A percentile compares a stretch with the other conserved stretches of the same genome.
These are phyloP conservation scores for Trichoderma cornu-damae DNA, from an alignment of 2,329 filamentous ascomycete genomes.

Conservation along the genomic window DNA sequence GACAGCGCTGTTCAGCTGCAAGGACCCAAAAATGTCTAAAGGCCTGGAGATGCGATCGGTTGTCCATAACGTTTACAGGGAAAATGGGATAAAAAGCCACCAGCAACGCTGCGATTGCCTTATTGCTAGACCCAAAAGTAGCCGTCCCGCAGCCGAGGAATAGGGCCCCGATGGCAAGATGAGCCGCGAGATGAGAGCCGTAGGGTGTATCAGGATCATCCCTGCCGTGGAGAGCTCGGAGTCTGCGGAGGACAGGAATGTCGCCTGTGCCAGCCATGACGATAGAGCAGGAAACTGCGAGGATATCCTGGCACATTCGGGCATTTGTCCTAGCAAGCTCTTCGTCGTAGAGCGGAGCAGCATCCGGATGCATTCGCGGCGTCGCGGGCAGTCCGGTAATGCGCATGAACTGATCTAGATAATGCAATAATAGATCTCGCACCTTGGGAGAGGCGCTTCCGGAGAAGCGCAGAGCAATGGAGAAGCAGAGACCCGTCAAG, in stretches of 20 bases:
- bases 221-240: conserved; percentile 82
- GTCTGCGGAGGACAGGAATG: conserved; percentile 72
- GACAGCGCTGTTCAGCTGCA: conserved; percentile 81
- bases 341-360: conserved; percentile 63
- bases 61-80: conserved; percentile 83
- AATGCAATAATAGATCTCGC: conserved; percentile 74
- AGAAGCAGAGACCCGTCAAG: conserved; percentile 80
- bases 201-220: conserved; percentile 81
- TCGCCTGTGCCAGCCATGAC: conserved; percentile 98
- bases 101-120: conserved; percentile 79
- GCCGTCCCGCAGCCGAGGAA: conserved; percentile 91
- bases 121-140: conserved; percentile 82
- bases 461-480: conserved; percentile 66
- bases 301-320: conserved; percentile 83
- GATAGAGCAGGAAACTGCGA: conserved; percentile 75
- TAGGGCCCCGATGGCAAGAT: conserved; percentile 83
- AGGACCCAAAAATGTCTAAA: conserved; percentile 97
- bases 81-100: conserved; percentile 94
- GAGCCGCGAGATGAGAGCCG: conserved; percentile 86
- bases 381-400: conserved; percentile 57
- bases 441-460: conserved; percentile 66
- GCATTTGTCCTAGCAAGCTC: conserved; percentile 78
- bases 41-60: conserved; percentile 89
- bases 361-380: conserved; percentile 28
- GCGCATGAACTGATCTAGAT: conserved; percentile 80